Percentiles rank a stretch among this genome's conserved stretches.
Conservation (phyloP, 2,329 filamentous ascomycete genomes). For the Teratosphaeria nubilosa region DNA sequence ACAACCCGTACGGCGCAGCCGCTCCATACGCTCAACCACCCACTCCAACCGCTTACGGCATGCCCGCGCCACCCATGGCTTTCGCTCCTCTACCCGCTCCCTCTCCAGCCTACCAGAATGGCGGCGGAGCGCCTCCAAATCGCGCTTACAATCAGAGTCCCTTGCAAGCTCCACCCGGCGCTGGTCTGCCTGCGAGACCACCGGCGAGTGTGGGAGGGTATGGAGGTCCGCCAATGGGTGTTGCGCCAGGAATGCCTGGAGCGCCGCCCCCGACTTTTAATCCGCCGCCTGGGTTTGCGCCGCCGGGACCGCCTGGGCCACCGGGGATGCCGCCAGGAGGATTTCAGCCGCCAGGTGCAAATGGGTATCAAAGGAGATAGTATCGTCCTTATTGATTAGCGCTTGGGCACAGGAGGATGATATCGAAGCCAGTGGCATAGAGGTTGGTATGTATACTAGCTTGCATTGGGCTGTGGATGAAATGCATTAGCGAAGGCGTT, state of each 20-base stretch:
- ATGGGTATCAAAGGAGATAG: constrained; percentile 1
- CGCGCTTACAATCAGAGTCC: constrained; percentile 33
- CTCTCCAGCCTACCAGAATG: constrained; percentile 4
- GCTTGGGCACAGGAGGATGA: not conserved
- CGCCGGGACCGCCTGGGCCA: constrained; percentile 3
- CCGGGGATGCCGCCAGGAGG: not conserved
- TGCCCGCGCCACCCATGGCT: not conserved
- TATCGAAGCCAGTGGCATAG: not conserved
- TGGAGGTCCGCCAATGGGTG: constrained; percentile 49
- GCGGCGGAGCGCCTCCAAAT: constrained; percentile 13
- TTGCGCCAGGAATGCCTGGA: constrained; percentile 27
- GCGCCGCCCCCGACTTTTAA: constrained; percentile 23
- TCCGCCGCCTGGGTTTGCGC: constrained; percentile 27
- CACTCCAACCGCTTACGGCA: not conserved
- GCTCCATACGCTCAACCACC: constrained; percentile 1
- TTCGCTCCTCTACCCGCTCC: not conserved
- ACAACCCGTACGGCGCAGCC: constrained; percentile 4
- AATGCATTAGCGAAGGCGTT: not conserved
- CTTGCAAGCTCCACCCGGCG: constrained; percentile 49
- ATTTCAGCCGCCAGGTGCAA: not conserved
- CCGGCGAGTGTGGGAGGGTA: constrained; percentile 59
- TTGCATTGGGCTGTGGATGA: not conserved
- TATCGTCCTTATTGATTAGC: not conserved
- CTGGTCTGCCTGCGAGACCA: constrained; percentile 57
- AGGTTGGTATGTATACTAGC: not conserved